Conservation (phyloP, 192 early-diverging fungal species). For the Entomortierella chlamydospora region DNA sequence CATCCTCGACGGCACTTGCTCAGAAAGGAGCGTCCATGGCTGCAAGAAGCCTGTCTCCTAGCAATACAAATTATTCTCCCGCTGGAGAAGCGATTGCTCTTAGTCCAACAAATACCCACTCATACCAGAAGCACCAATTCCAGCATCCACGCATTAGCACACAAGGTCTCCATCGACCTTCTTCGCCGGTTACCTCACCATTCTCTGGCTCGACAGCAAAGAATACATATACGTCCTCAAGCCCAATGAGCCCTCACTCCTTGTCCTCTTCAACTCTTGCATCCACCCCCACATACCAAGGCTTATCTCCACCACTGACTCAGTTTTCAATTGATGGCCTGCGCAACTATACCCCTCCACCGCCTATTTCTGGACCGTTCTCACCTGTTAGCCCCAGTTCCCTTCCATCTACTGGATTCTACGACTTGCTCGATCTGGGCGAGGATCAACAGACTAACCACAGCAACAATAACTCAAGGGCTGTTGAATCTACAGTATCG, state of each 20-base stretch:
- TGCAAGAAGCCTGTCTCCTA: conserved; percentile 4
- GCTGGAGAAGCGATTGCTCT: conserved; percentile 5
- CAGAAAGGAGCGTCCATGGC: conserved; percentile 2
- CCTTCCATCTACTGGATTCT: conserved; percentile 29
- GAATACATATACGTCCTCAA: not conserved
- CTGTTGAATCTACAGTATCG: not conserved
- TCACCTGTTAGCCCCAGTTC: conserved; percentile 3
- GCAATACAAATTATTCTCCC: not conserved
- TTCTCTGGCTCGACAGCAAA: not conserved
- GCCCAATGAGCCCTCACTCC: not conserved
- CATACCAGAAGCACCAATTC: conserved; percentile 30
- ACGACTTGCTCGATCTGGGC: conserved; percentile 26
- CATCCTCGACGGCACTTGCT: not conserved
- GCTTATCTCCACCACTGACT: not conserved
- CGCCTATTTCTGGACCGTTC: conserved; percentile 9
- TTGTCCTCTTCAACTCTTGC: not conserved
- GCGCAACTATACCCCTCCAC: conserved; percentile 26
- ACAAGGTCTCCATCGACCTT: conserved; percentile 5
- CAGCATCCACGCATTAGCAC: conserved; percentile 39
- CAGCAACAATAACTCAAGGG: not conserved
- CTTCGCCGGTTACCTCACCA: conserved; percentile 1
- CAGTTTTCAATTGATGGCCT: not conserved
- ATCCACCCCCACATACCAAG: not conserved
- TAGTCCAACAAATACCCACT: conserved; percentile 1
- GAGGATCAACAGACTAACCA: not conserved